Conservation (phyloP, 768 basidiomycete genomes). For the Chlorophyllum brunneum region DNA sequence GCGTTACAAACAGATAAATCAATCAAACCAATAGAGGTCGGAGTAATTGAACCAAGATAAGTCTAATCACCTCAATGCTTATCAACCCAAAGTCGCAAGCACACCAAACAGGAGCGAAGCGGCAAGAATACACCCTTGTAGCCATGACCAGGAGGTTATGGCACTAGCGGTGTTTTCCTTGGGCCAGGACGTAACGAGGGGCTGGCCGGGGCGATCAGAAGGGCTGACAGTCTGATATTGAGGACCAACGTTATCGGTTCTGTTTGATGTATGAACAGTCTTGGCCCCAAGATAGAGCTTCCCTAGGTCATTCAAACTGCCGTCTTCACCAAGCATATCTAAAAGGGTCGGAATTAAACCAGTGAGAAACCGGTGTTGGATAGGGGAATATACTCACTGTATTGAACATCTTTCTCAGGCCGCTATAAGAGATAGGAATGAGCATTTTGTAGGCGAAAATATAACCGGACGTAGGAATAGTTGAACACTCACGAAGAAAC, state of each 20-base stretch:
- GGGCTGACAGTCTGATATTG: conserved; percentile 31
- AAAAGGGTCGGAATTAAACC: conserved; percentile 1
- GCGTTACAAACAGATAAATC: too few relatives aligned
- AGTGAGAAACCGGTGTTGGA: not conserved
- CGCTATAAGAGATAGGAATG: conserved; percentile 28
- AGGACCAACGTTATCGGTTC: conserved; percentile 23
- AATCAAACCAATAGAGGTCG: too few relatives aligned
- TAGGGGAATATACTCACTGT: conserved; percentile 30
- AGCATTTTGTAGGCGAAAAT: not conserved
- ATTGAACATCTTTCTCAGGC: conserved; percentile 33
- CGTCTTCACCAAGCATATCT: conserved; percentile 43
- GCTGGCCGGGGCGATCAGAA: conserved; percentile 31
- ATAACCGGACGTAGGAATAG: conserved; percentile 11
- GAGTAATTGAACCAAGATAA: too few relatives aligned
- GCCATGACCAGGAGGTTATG: conserved; percentile 10
- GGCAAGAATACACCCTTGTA: not conserved
- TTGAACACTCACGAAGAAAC: conserved; percentile 35
- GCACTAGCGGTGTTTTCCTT: conserved; percentile 19
- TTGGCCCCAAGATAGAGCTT: conserved; percentile 43
- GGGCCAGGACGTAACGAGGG: conserved; percentile 32
- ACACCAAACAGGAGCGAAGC: conserved; percentile 1
- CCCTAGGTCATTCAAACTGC: conserved; percentile 41
- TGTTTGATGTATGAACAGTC: conserved; percentile 36
- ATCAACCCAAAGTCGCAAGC: not conserved
- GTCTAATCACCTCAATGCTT: too few relatives aligned